phyloP scores from a whole-genome alignment of 2,329 filamentous ascomycete genomes.

The Fusarium nisikadoi region DNA sequence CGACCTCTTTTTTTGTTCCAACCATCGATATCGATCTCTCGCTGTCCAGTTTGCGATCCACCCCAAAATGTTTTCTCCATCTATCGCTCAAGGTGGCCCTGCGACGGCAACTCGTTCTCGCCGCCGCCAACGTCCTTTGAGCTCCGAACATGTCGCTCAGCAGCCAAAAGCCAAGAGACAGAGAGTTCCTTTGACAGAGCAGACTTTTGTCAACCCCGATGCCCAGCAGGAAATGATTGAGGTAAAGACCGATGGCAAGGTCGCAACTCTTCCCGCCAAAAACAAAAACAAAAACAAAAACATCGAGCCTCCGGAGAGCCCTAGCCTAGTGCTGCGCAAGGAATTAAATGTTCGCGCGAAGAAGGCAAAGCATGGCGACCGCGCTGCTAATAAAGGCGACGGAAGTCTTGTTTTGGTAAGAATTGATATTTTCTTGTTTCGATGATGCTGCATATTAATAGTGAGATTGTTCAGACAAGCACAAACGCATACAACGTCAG shows the following conservation, averaged over 20 bases:
- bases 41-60: constrained; percentile 37
- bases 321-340: constrained; percentile 54
- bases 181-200: constrained; percentile 66
- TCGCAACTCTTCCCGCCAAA: constrained; percentile 57
- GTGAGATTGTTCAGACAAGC: constrained; percentile 70
- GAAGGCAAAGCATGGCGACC: constrained; percentile 70
- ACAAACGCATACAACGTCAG: constrained; percentile 87
- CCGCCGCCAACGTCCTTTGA: constrained; percentile 69
- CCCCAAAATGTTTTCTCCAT: constrained; percentile 68
- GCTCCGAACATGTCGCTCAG: constrained; percentile 63
- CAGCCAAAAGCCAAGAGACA: constrained; percentile 73
- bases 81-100: constrained; percentile 62
- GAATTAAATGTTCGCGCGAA: constrained; percentile 71
- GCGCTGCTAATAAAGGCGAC: constrained; percentile 71
- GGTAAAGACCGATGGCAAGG: constrained; percentile 64
- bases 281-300: constrained; percentile 60
- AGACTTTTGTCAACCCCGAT: constrained; percentile 66
- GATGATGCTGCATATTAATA: constrained; percentile 31
- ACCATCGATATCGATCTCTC: constrained; percentile 23
- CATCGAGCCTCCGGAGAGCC: constrained; percentile 58
- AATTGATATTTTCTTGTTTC: constrained; percentile 1
- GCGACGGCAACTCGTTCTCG: constrained; percentile 69
- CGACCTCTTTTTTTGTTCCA: constrained; percentile 19
- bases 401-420: constrained; percentile 73
- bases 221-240: constrained; percentile 64